Conservation (phyloP, 768 basidiomycete species). For the Polyporus arcularius region DNA sequence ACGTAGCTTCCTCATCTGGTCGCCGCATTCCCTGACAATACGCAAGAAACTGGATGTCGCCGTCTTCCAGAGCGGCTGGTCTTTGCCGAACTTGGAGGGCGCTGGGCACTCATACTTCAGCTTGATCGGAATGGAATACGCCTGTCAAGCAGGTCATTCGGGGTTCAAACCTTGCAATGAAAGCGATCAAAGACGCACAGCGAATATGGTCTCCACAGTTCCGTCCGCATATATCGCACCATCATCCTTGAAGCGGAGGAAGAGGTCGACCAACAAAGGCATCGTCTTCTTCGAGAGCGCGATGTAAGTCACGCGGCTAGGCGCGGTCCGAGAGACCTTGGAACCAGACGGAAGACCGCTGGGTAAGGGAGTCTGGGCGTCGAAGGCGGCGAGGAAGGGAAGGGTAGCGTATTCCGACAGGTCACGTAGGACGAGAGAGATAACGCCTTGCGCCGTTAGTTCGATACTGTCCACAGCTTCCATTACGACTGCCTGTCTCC, state of each 20-base stretch:
- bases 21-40: slow-evolving; percentile 67
- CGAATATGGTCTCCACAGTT: slow-evolving; percentile 80
- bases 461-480: slow-evolving; percentile 71
- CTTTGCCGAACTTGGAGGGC: slow-evolving; percentile 85
- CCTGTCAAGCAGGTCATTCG: slow-evolving; percentile 40
- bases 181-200: slow-evolving; percentile 46
- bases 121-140: slow-evolving; percentile 89
- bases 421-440: slow-evolving; percentile 80
- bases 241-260: slow-evolving; percentile 61
- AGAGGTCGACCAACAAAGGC: slow-evolving; percentile 82
- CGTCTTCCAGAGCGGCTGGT: slow-evolving; percentile 91
- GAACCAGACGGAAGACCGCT: slow-evolving; percentile 5
- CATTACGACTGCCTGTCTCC: slow-evolving; percentile 64
- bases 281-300: slow-evolving; percentile 87
- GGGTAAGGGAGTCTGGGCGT: slow-evolving; percentile 39
- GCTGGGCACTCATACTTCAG: slow-evolving; percentile 94
- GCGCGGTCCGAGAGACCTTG: slow-evolving; percentile 37
- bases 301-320: slow-evolving; percentile 78
- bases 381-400: slow-evolving; percentile 83
- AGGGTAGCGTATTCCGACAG: slow-evolving; percentile 84
- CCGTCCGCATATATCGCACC: slow-evolving; percentile 74
- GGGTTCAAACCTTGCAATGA: too few relatives aligned
- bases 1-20: slow-evolving; percentile 51
- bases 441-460: slow-evolving; percentile 56
- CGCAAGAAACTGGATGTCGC: slow-evolving; percentile 80